Evolutionary conservation across 176 grass and related monocot species (phyloP).

Genomic region (bread wheat (Triticum aestivum)): IWGSC_CS_RefSeq_v2.1 NC_057796.1:140606565-140607064

Average conservation of each 20-base stretch:
- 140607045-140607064: conserved; percentile 97
- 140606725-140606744: no score
- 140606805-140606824: conserved; percentile 12
- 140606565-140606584: conserved; percentile 1
- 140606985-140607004: conserved; percentile 94
- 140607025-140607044: conserved; percentile 68
- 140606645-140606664: no score
- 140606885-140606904: conserved; percentile 71
- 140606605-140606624: not conserved
- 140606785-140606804: not conserved
- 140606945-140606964: conserved; percentile 76
- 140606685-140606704: no score
- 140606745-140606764: no score
- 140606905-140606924: conserved; percentile 96
- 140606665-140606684: no score
- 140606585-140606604: not conserved
- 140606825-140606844: not conserved
- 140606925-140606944: conserved; percentile 89
- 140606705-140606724: no score
- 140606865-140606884: not conserved
- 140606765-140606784: not conserved
- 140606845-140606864: not conserved
- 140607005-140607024: conserved; percentile 50
- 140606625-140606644: no score
- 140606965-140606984: conserved; percentile 89